phyloP scores from a whole-genome alignment of 2,329 filamentous ascomycete genomes.

The Sarocladium brachiariae region DNA sequence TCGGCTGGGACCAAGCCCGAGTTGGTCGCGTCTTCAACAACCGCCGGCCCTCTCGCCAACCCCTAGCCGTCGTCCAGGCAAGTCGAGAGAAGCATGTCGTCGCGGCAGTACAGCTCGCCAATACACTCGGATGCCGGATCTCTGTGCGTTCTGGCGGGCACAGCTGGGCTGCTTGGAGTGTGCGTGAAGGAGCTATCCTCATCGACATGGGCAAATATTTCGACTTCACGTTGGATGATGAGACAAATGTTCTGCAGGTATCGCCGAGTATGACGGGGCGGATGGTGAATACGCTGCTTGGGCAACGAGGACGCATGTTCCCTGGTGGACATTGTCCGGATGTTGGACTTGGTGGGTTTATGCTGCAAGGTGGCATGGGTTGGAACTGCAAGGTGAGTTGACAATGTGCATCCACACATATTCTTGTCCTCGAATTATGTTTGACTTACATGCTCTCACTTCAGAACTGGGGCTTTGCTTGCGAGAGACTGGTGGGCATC shows the following conservation, averaged over 20 bases:
- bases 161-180: slow-evolving; percentile 41
- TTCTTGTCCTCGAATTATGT: no score
- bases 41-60: slow-evolving; percentile 27
- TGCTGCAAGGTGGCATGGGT: slow-evolving; percentile 51
- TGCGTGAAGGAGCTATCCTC: slow-evolving; percentile 37
- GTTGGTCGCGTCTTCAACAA: slow-evolving; percentile 38
- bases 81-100: slow-evolving; percentile 28
- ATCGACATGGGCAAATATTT: slow-evolving; percentile 27
- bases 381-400: slow-evolving; percentile 45
- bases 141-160: slow-evolving; percentile 43
- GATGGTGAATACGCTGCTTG: slow-evolving; percentile 33
- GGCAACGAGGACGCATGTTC: slow-evolving; percentile 36
- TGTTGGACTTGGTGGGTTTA: slow-evolving; percentile 49
- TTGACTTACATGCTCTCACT: background rate
- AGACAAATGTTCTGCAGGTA: slow-evolving; percentile 29
- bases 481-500: slow-evolving; percentile 36
- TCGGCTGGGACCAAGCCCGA: slow-evolving; percentile 20
- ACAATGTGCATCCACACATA: no score
- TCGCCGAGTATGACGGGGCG: slow-evolving; percentile 42
- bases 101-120: slow-evolving; percentile 32
- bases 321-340: slow-evolving; percentile 49
- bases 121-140: slow-evolving; percentile 22
- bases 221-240: slow-evolving; percentile 30
- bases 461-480: slow-evolving; percentile 50
- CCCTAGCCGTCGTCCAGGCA: slow-evolving; percentile 34